Conservation (phyloP, 2,329 filamentous ascomycete species). For the Neobulgaria alba region DNA sequence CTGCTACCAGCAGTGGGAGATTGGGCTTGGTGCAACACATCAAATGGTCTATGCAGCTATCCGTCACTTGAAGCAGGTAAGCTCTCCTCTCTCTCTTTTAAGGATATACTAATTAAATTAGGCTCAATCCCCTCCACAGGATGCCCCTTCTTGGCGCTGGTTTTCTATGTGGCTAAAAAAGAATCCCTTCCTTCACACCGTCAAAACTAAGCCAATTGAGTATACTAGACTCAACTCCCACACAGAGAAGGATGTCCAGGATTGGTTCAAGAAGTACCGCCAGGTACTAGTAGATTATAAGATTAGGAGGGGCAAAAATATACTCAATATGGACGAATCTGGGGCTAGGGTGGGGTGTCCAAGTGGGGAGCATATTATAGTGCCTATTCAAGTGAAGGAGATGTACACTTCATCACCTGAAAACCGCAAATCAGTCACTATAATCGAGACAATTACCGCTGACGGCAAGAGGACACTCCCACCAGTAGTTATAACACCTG, state of each 20-base stretch:
- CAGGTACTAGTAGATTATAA: neutral
- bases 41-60: neutral
- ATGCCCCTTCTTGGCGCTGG: neutral
- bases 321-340: constrained; percentile 4
- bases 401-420: neutral
- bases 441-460: constrained; percentile 1
- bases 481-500: constrained; percentile 1
- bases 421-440: constrained; percentile 1
- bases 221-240: constrained; percentile 1
- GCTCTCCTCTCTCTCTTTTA: neutral
- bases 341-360: constrained; percentile 1
- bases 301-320: neutral
- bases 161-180: neutral
- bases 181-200: neutral
- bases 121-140: no score
- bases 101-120: neutral
- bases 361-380: neutral
- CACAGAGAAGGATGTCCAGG: neutral
- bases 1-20: constrained; percentile 1
- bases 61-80: neutral
- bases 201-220: constrained; percentile 1
- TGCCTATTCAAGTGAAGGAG: neutral
- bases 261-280: constrained; percentile 1
- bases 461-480: neutral
- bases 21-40: neutral